phyloP scores from a whole-genome alignment of 2,329 filamentous ascomycete species.

The Pyricularia sp. region DNA sequence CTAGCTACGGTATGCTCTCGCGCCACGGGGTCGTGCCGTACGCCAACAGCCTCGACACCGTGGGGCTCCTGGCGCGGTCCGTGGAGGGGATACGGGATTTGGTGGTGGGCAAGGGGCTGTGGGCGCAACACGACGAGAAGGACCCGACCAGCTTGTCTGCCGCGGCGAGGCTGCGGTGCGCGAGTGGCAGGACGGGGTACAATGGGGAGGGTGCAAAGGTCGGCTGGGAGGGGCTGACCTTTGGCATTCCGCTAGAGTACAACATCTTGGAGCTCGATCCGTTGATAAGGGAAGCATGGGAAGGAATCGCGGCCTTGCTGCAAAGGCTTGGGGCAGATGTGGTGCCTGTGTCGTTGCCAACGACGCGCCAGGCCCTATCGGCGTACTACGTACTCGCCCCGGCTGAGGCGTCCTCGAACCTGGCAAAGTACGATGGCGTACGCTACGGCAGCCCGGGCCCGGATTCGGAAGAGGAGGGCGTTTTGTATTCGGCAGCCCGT shows the following conservation, averaged over 20 bases:
- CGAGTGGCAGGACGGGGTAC: constrained; percentile 18
- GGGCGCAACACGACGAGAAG: constrained; percentile 47
- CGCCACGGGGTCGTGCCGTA: constrained; percentile 83
- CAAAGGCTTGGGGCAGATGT: constrained; percentile 59
- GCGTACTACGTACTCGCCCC: constrained; percentile 95
- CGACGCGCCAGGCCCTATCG: constrained; percentile 75
- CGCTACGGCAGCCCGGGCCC: constrained; percentile 58
- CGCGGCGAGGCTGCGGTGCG: constrained; percentile 42
- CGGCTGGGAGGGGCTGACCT: constrained; percentile 25
- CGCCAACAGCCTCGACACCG: constrained; percentile 86
- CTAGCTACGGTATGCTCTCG: constrained; percentile 80
- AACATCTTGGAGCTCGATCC: constrained; percentile 75
- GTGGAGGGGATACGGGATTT: constrained; percentile 42
- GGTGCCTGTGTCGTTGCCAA: constrained; percentile 69
- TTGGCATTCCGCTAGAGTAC: constrained; percentile 66
- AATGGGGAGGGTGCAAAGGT: constrained; percentile 4
- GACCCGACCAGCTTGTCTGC: constrained; percentile 66
- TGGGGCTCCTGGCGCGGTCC: constrained; percentile 60
- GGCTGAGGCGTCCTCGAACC: constrained; percentile 89
- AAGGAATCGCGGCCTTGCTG: constrained; percentile 48
- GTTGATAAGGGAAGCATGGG: constrained; percentile 62
- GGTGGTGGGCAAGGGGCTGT: constrained; percentile 37
- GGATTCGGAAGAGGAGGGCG: constrained; percentile 34
- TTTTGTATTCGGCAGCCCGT: constrained; percentile 68
- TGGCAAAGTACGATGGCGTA: constrained; percentile 96